phyloP scores from a whole-genome alignment of 345 rosid species.

The Eucalyptus erythrocorys region DNA sequence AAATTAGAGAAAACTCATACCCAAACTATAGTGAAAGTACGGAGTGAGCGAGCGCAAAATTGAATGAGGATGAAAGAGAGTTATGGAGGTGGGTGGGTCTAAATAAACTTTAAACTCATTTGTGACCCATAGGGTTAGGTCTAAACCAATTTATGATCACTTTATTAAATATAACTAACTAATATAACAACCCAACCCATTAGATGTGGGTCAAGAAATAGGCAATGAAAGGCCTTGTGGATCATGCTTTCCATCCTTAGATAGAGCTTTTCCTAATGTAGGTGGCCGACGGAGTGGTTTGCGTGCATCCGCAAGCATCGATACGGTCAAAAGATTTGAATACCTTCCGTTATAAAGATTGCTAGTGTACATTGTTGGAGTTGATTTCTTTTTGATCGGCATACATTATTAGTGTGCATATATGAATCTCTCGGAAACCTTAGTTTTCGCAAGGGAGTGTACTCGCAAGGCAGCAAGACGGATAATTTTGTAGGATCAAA shows the following conservation, averaged over 20 bases:
- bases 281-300: neutral
- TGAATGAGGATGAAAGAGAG: no score
- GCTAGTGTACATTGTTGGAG: neutral
- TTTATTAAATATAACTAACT: no score
- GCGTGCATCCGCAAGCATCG: neutral
- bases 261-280: neutral
- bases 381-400: neutral
- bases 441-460: neutral
- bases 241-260: neutral
- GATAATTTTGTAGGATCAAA: neutral
- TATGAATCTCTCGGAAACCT: neutral
- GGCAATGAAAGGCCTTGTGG: neutral
- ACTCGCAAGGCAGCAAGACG: neutral
- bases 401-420: neutral
- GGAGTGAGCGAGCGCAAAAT: rapidly evolving
- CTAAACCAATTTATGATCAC: no score
- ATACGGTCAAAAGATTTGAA: no score
- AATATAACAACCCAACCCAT: no score
- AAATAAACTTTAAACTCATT: no score
- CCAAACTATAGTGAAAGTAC: no score
- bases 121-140: no score
- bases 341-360: neutral
- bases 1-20: no score
- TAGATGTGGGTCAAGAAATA: no score
- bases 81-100: no score